These are phyloP conservation scores for Plasmodium gallinaceum DNA, from an alignment of 169 alveolate species.

Conservation along the genomic window DNA sequence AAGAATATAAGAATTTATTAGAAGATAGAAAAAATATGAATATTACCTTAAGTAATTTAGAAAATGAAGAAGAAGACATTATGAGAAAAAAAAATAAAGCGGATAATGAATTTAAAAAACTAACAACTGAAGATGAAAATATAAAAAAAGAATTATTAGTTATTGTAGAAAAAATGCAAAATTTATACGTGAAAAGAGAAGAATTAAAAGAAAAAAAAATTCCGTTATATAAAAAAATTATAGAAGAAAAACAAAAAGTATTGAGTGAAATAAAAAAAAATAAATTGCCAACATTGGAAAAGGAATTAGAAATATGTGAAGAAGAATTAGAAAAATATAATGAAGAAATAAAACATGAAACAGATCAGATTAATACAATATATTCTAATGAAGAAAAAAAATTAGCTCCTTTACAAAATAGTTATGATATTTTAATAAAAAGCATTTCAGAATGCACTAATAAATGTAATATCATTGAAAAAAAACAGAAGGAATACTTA, in stretches of 20 bases:
- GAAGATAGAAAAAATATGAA: conserved; percentile 82
- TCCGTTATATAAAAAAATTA: conserved; percentile 75
- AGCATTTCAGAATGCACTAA: conserved; percentile 76
- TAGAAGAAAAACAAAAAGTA: conserved; percentile 77
- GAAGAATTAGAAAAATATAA: conserved; percentile 78
- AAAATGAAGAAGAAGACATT: conserved; percentile 81
- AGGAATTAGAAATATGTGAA: conserved; percentile 82
- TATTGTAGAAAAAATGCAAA: conserved; percentile 84
- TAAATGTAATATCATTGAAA: conserved; percentile 77
- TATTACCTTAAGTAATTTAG: conserved; percentile 77
- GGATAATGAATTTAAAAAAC: conserved; percentile 82
- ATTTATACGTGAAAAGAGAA: conserved; percentile 75
- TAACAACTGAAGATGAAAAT: conserved; percentile 86
- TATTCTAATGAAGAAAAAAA: conserved; percentile 78
- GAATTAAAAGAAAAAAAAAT: conserved; percentile 78
- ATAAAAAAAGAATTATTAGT: conserved; percentile 82
- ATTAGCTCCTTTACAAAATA: conserved; percentile 84
- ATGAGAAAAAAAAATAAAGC: conserved; percentile 78
- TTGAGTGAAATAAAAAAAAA: conserved; percentile 77
- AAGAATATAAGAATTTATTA: conserved; percentile 76
- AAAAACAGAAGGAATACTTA: conserved; percentile 47
- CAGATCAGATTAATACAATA: conserved; percentile 68
- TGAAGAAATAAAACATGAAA: conserved; percentile 79
- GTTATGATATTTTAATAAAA: conserved; percentile 76
- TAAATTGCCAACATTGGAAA: conserved; percentile 78